These are phyloP conservation scores for Botrytis byssoidea DNA, from an alignment of 2,329 filamentous ascomycete species.

Conservation along the genomic window DNA sequence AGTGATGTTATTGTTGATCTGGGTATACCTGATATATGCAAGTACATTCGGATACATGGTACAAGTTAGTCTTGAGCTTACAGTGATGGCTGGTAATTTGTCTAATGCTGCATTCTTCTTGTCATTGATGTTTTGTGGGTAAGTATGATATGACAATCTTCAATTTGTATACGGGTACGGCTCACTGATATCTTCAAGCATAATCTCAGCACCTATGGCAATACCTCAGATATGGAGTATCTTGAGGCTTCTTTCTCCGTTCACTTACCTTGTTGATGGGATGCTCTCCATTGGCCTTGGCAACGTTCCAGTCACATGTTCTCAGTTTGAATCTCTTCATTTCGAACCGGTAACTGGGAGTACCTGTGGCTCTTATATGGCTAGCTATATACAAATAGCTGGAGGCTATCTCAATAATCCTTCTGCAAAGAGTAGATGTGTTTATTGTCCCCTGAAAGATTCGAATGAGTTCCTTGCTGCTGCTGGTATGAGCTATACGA, in stretches of 20 bases:
- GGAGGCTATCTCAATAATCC: conserved; percentile 55
- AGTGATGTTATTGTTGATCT: conserved; percentile 75
- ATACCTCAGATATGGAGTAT: conserved; percentile 79
- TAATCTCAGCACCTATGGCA: conserved; percentile 60
- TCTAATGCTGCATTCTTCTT: conserved; percentile 74
- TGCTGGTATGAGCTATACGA: conserved; percentile 59
- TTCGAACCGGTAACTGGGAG: conserved; percentile 46
- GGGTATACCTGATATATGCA: conserved; percentile 75
- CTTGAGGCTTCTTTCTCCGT: conserved; percentile 79
- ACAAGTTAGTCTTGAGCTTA: conserved; percentile 72
- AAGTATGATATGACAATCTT: background rate
- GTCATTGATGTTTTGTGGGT: conserved; percentile 66
- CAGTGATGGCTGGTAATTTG: conserved; percentile 73
- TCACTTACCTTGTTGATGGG: conserved; percentile 76
- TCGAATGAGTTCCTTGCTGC: conserved; percentile 60
- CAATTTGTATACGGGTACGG: background rate
- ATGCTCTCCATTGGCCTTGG: conserved; percentile 71
- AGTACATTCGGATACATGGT: conserved; percentile 78
- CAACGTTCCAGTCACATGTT: conserved; percentile 63
- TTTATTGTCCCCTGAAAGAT: conserved; percentile 57
- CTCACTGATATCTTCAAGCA: conserved; percentile 45
- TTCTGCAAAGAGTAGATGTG: conserved; percentile 53
- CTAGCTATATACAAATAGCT: conserved; percentile 47
- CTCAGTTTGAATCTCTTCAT: conserved; percentile 50
- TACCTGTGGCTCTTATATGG: conserved; percentile 59